Conservation (phyloP, 2,329 filamentous ascomycete species). For the Cryphonectria radicalis region DNA sequence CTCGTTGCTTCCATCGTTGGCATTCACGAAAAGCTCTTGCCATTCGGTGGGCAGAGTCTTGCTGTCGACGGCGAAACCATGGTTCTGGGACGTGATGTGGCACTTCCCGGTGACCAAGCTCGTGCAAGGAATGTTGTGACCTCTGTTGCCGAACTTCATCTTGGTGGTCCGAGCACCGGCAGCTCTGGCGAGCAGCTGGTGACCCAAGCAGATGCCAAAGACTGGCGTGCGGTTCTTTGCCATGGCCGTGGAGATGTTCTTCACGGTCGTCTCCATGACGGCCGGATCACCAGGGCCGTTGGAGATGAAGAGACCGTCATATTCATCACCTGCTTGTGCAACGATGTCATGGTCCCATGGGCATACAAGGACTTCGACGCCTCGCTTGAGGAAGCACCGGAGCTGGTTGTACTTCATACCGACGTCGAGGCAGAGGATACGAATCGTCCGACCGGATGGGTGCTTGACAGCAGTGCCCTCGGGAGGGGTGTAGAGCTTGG, state of each 20-base stretch:
- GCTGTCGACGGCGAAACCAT: conserved; percentile 92
- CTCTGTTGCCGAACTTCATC: conserved; percentile 99
- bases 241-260: conserved; percentile 77
- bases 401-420: conserved; percentile 99
- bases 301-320: conserved; percentile 96
- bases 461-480: conserved; percentile 76
- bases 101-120: conserved; percentile 94
- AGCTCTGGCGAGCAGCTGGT: conserved; percentile 88
- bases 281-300: conserved; percentile 97
- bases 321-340: conserved; percentile 75
- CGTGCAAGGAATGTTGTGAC: conserved; percentile 97
- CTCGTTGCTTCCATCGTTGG: conserved; percentile 97
- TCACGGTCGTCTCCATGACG: conserved; percentile 77
- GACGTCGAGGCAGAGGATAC: conserved; percentile 92
- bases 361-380: conserved; percentile 91
- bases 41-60: conserved; percentile 75
- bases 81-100: conserved; percentile 98
- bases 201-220: conserved; percentile 95
- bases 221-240: conserved; percentile 82
- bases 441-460: conserved; percentile 83
- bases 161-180: conserved; percentile 85
- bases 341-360: conserved; percentile 96
- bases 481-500: conserved; percentile 83
- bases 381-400: conserved; percentile 86
- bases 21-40: conserved; percentile 96